A percentile compares a stretch with the other conserved stretches of the same genome.
phyloP scores from a whole-genome alignment of 306 rosid species.

The Ormosia emarginata region DNA sequence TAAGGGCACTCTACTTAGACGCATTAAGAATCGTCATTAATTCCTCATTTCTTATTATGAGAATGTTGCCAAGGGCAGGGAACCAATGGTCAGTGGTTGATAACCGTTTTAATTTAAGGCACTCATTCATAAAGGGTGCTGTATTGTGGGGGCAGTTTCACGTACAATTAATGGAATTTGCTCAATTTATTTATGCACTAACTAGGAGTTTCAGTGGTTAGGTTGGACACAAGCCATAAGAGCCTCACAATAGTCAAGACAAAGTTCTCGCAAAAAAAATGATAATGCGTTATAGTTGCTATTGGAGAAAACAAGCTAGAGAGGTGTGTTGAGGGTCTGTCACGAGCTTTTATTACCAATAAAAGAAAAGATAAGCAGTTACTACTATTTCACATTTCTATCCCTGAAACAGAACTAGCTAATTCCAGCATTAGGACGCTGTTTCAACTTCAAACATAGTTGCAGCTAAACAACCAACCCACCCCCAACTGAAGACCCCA shows the following conservation, averaged over 20 bases:
- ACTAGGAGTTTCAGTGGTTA: not conserved
- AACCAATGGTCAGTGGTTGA: not conserved
- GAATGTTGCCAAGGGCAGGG: not conserved
- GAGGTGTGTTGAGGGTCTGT: not conserved
- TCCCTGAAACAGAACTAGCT: not conserved
- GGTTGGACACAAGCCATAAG: not conserved
- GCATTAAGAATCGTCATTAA: not conserved
- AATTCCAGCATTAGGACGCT: constrained; percentile 1
- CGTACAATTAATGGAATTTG: not conserved
- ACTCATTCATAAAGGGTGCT: not conserved
- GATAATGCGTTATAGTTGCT: not conserved
- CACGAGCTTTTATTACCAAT: not conserved
- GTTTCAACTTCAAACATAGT: not conserved
- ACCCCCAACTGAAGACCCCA: not conserved
- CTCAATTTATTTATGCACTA: not conserved
- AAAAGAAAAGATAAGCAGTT: not conserved
- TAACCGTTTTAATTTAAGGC: not conserved
- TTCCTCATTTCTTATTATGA: not conserved
- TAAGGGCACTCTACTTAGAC: not conserved
- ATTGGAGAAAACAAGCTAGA: not conserved
- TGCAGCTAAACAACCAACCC: constrained; percentile 11
- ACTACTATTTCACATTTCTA: constrained; percentile 26
- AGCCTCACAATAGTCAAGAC: not conserved
- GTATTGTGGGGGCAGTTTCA: not conserved
- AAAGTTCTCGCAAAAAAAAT: not conserved